Evolutionary conservation across 2,329 filamentous ascomycete species (phyloP).

Genomic region (Monilinia vaccinii-corymbosi): DNA sequence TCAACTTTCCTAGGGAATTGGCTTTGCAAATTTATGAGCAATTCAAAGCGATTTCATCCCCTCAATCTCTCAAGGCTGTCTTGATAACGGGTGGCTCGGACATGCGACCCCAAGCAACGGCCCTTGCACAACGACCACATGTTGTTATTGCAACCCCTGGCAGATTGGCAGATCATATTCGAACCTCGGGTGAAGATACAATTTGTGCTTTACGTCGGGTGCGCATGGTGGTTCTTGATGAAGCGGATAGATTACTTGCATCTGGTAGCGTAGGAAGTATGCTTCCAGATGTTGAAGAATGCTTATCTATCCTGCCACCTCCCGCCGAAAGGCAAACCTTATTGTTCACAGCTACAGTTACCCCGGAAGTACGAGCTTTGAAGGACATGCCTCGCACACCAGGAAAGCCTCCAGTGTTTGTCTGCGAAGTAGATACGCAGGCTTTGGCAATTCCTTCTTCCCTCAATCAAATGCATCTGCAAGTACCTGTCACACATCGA

Average conservation of each 20-base stretch:
- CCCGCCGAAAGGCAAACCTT: conserved; percentile 78
- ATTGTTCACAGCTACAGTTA: conserved; percentile 93
- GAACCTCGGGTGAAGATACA: conserved; percentile 84
- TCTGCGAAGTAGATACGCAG: conserved; percentile 78
- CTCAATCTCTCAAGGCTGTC: conserved; percentile 76
- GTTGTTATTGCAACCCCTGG: conserved; percentile 92
- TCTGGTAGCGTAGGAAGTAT: conserved; percentile 38
- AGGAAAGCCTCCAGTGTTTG: conserved; percentile 68
- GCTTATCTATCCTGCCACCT: conserved; percentile 67
- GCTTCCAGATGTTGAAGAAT: conserved; percentile 12
- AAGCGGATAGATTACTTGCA: conserved; percentile 82
- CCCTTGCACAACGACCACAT: conserved; percentile 73
- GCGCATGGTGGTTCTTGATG: conserved; percentile 83
- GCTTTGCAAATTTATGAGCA: conserved; percentile 96
- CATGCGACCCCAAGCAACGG: conserved; percentile 84
- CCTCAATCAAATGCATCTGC: conserved; percentile 74
- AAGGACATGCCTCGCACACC: conserved; percentile 65
- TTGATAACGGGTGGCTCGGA: conserved; percentile 90
- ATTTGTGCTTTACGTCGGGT: conserved; percentile 71
- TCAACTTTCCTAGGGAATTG: conserved; percentile 54
- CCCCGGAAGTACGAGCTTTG: conserved; percentile 78
- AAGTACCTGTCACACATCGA: conserved; percentile 83
- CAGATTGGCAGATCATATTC: conserved; percentile 86
- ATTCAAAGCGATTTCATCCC: conserved; percentile 82
- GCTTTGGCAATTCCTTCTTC: conserved; percentile 70